Evolutionary conservation across 2,329 filamentous ascomycete species (phyloP).

Genomic region (Neofusicoccum kwambonambiense): DNA sequence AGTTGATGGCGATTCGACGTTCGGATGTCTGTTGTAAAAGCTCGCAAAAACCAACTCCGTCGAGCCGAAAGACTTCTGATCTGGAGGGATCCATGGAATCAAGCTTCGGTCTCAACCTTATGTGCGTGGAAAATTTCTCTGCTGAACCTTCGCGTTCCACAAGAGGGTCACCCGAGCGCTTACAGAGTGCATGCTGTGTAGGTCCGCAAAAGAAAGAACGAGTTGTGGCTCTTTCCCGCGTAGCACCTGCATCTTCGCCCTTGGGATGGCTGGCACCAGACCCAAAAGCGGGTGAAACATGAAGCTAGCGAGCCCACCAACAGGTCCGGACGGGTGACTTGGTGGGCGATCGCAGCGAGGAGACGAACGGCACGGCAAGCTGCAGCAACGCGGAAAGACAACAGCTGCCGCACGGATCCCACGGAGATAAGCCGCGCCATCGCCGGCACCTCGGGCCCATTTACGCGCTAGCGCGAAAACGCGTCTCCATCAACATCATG

Average conservation of each 20-base stretch:
- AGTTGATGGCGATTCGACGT: neutral
- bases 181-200: neutral
- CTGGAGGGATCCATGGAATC: too few relatives aligned
- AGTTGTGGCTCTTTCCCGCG: too few relatives aligned
- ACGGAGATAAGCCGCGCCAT: neutral
- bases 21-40: too few relatives aligned
- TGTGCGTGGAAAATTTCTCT: neutral
- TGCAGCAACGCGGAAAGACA: too few relatives aligned
- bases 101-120: neutral
- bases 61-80: too few relatives aligned
- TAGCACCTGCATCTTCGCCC: too few relatives aligned
- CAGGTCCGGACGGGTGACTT: neutral
- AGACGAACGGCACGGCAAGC: neutral
- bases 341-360: neutral
- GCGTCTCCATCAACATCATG: conserved; percentile 14
- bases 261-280: neutral
- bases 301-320: neutral
- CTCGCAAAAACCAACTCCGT: too few relatives aligned
- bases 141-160: neutral
- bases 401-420: neutral
- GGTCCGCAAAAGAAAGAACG: neutral
- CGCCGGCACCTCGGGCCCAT: neutral
- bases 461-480: conserved; percentile 4
- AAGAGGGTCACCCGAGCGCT: conserved; percentile 2
- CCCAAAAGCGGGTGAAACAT: conserved; percentile 2